Evolutionary conservation across 129 eudicot species (phyloP), one percentile per base, ranked within the genome.

Genomic region (Artemisia tridentata): DNA sequence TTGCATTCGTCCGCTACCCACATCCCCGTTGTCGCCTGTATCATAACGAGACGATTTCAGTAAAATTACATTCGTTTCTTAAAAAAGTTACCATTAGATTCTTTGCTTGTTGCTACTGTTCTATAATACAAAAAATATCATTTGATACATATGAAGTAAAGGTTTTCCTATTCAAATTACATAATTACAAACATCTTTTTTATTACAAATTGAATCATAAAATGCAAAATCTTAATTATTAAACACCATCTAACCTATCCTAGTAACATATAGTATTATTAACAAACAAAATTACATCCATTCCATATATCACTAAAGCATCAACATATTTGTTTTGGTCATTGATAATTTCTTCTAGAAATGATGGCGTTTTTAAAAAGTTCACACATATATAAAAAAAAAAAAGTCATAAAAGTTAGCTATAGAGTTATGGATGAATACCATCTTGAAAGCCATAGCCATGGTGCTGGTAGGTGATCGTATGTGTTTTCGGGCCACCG

Each of bases 1-100:
- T 85, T 90, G 81, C 97, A 87, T 66, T 90, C 95, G 9, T 90
- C 97, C 10, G 95, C 78, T 54, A 87, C 97, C 81, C 89, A 79
- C 91, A 90, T 81, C 17, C 97, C 97, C 27, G 87, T 82, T 11
- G 90, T 85, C 57, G 97, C 97, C 97, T 90, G 5, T 3, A 48
- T 38, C 1, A 5, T 0, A 38, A 38, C 10, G 45, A 7, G 45
- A 38, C 45, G 45, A 38, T 7, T 38, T 38, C 45, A 38, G 10
- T 38, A 2, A 38, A 38, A 38, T 38, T 47, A 20, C 31, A 29
- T 20, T 19, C 7, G 8, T 25, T 59, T 19, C 4, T 9, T 9
- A 7, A 11, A 12, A 19, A 7, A 59, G 21, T 0, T 57, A 57
- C 5, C 12, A 19, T 5, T 57, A 57, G 1, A 16, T 15, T 13